Evolutionary conservation across 305 asterid species (phyloP).

Genomic region (Solanum hybrid): DNA sequence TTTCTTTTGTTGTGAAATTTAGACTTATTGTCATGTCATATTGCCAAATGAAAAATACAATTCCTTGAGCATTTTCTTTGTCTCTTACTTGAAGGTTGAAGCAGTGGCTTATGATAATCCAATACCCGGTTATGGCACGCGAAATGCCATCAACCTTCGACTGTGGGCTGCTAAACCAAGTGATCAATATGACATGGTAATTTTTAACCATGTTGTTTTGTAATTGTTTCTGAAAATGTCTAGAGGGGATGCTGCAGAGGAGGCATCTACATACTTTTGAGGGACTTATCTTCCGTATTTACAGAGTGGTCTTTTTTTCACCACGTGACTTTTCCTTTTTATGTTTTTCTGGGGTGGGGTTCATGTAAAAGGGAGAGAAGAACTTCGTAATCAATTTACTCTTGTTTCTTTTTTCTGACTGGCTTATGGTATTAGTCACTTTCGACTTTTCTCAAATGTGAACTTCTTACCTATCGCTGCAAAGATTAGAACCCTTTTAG

Average conservation of each 20-base stretch:
- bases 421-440: neutral
- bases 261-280: neutral
- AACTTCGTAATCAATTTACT: neutral
- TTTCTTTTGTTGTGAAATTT: neutral
- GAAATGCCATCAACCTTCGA: constrained; percentile 31
- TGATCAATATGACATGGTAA: constrained; percentile 34
- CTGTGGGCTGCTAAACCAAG: constrained; percentile 43
- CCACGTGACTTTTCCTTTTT: neutral
- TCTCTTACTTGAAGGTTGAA: constrained; percentile 22
- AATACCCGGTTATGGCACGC: constrained; percentile 34
- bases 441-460: neutral
- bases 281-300: neutral
- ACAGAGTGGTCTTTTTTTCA: neutral
- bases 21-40: neutral
- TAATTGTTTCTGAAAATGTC: neutral
- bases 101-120: constrained; percentile 41
- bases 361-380: neutral
- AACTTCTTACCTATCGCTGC: neutral
- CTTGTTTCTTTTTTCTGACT: neutral
- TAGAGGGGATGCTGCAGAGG: neutral
- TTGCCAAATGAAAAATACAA: neutral
- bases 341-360: neutral
- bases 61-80: neutral
- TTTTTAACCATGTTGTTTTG: neutral
- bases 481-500: neutral